Conservation (phyloP, 2,329 filamentous ascomycete species). For the Whalleya microplaca region DNA sequence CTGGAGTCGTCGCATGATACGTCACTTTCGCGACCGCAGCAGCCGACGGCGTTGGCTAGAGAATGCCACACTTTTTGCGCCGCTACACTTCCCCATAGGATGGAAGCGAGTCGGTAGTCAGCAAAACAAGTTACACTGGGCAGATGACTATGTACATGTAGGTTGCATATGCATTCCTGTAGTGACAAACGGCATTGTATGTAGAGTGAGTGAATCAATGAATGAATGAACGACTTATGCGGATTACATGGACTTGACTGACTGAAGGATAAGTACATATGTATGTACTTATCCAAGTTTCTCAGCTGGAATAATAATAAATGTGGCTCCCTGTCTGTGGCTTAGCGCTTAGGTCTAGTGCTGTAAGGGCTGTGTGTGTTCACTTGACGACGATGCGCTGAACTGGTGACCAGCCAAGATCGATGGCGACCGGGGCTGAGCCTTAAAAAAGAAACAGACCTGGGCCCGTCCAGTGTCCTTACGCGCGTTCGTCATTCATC, state of each 20-base stretch:
- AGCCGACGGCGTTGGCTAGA: not conserved
- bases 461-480: constrained; percentile 12
- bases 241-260: too few species aligned
- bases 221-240: too few species aligned
- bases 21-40: not conserved
- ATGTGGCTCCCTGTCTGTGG: not conserved
- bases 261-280: too few species aligned
- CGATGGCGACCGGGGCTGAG: constrained; percentile 9
- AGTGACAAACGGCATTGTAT: not conserved
- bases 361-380: constrained; percentile 4
- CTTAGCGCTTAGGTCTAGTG: constrained; percentile 3
- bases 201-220: too few species aligned
- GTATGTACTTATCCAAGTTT: too few species aligned
- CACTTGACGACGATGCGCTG: not conserved
- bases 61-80: not conserved
- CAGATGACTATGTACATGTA: too few species aligned
- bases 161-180: not conserved
- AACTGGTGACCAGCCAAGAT: not conserved
- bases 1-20: not conserved
- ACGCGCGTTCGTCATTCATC: constrained; percentile 21
- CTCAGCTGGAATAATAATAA: not conserved
- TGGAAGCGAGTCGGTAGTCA: not conserved
- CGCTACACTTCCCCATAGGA: too few species aligned
- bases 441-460: constrained; percentile 16
- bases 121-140: not conserved